phyloP scores from a whole-genome alignment of 164 flowering plant species.

The Malania oleifera region DNA sequence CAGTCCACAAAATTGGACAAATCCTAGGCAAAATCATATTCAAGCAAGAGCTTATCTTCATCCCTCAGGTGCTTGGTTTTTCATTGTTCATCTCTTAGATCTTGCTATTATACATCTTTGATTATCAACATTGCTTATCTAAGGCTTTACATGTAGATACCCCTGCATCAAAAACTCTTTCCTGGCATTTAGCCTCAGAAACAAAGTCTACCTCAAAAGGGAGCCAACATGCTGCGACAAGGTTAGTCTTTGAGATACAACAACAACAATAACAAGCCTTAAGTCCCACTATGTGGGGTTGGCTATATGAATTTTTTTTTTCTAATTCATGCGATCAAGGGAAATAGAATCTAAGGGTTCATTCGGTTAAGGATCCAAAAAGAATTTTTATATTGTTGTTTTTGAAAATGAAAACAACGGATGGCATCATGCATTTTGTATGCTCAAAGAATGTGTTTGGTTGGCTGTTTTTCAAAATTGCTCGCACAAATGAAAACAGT shows the following conservation, averaged over 20 bases:
- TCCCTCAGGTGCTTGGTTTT: conserved; percentile 53
- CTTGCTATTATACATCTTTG: not conserved
- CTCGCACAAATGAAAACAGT: too few species aligned
- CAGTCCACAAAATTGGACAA: conserved; percentile 53
- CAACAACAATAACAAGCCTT: too few species aligned
- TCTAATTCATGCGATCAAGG: too few species aligned
- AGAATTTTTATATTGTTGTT: too few species aligned
- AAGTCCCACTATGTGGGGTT: too few species aligned
- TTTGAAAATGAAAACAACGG: too few species aligned
- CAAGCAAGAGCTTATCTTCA: conserved; percentile 53
- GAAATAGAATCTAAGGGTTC: too few species aligned
- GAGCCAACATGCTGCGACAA: conserved; percentile 21
- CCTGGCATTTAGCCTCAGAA: conserved; percentile 92
- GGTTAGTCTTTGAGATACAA: conserved; percentile 32
- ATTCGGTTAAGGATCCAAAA: too few species aligned
- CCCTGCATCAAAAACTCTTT: conserved; percentile 72
- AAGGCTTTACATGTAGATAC: conserved; percentile 31
- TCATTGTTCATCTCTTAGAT: not conserved
- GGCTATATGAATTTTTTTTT: too few species aligned
- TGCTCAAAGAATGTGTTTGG: too few species aligned
- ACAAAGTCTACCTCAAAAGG: conserved; percentile 59
- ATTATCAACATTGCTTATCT: not conserved
- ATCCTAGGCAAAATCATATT: conserved; percentile 43
- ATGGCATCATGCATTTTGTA: too few species aligned
- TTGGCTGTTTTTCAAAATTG: too few species aligned